These are phyloP conservation scores for Litchi chinensis DNA, from an alignment of 345 rosid species.

Conservation along the genomic window DNA sequence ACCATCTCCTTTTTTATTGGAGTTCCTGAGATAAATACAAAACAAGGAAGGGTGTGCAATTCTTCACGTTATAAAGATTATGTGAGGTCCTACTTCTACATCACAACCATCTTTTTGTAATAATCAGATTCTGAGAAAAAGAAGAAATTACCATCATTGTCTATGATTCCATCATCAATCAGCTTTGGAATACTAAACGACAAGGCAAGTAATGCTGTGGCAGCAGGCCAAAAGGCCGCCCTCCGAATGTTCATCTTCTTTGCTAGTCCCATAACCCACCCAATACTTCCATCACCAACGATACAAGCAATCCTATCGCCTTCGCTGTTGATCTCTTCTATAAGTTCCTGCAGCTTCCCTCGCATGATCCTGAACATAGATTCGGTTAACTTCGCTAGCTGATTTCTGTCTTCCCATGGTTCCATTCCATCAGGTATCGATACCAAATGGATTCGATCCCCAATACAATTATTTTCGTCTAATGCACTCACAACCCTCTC, in stretches of 20 bases:
- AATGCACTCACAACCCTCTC: conserved; percentile 13
- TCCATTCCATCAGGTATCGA: conserved; percentile 29
- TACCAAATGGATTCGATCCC: conserved; percentile 2
- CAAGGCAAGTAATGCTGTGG: conserved; percentile 35
- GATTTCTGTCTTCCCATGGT: conserved; percentile 15
- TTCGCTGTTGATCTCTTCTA: not conserved
- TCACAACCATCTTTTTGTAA: too few relatives aligned
- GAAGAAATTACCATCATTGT: conserved; percentile 32
- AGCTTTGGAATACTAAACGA: conserved; percentile 32
- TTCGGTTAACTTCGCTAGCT: not conserved
- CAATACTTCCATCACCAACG: conserved; percentile 36
- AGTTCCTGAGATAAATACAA: conserved; percentile 28
- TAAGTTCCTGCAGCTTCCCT: not conserved
- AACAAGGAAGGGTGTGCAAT: not conserved
- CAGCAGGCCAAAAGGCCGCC: conserved; percentile 39
- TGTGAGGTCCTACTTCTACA: not conserved
- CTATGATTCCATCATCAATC: conserved; percentile 46
- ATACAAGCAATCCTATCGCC: conserved; percentile 40
- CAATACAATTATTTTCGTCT: not conserved
- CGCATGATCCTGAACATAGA: not conserved
- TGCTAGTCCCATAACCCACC: conserved; percentile 38
- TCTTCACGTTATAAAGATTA: not conserved
- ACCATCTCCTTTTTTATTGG: conserved; percentile 16
- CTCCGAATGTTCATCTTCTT: conserved; percentile 41
- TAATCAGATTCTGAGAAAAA: too few relatives aligned